Conservation (phyloP, 2,329 filamentous ascomycete species). For the Malbranchea cinnamomea region DNA sequence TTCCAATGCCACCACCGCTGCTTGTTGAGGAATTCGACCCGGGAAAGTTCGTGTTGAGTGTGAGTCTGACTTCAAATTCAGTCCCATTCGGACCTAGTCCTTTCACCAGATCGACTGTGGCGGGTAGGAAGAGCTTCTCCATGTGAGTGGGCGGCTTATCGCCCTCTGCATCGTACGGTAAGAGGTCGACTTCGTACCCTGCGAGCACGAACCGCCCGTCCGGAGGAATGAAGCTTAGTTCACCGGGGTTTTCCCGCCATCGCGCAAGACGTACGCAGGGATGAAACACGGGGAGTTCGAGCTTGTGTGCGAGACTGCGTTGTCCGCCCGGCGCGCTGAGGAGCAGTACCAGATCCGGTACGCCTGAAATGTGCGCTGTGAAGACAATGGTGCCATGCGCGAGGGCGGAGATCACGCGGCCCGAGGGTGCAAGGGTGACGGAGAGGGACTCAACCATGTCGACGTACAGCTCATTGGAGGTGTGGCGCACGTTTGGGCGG, state of each 20-base stretch:
- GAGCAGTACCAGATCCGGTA: slow-evolving; percentile 75
- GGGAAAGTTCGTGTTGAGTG: slow-evolving; percentile 52
- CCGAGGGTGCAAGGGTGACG: slow-evolving; percentile 81
- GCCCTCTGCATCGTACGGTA: slow-evolving; percentile 52
- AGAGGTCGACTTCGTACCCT: slow-evolving; percentile 83
- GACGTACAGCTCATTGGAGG: slow-evolving; percentile 92
- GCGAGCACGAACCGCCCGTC: slow-evolving; percentile 88
- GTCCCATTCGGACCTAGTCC: slow-evolving; percentile 57
- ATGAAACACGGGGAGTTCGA: slow-evolving; percentile 88
- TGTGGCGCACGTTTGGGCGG: slow-evolving; percentile 81
- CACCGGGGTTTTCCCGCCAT: slow-evolving; percentile 78
- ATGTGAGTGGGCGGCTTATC: slow-evolving; percentile 37
- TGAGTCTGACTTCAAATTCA: slow-evolving; percentile 78
- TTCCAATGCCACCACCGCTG: slow-evolving; percentile 12
- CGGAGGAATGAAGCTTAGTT: slow-evolving; percentile 89
- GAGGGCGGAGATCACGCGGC: slow-evolving; percentile 70
- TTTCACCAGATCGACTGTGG: slow-evolving; percentile 67
- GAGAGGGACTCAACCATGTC: slow-evolving; percentile 83
- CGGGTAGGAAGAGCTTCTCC: slow-evolving; percentile 63
- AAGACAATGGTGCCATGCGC: slow-evolving; percentile 89
- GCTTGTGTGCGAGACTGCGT: slow-evolving; percentile 55
- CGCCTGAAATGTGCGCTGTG: slow-evolving; percentile 83
- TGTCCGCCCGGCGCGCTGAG: slow-evolving; percentile 71
- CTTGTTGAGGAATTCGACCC: slow-evolving; percentile 28
- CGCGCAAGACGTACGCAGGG: slow-evolving; percentile 81